Evolutionary conservation across 176 grass and related monocot species (phyloP).

Genomic region (Poa pratensis): DNA sequence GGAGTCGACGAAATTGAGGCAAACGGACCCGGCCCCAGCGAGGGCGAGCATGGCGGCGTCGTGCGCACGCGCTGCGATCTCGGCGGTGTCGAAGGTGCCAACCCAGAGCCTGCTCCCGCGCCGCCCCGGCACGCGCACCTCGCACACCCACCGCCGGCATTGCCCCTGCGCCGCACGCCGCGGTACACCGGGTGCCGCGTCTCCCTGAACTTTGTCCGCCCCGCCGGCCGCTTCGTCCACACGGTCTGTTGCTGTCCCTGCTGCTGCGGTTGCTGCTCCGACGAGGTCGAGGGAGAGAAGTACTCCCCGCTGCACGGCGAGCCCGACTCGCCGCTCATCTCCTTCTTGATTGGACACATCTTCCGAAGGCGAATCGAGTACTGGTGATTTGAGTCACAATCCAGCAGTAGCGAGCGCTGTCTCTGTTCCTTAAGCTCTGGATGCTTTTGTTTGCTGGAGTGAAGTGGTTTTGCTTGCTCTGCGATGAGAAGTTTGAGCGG

Average conservation of each 20-base stretch:
- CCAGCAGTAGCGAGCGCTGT: too few relatives aligned
- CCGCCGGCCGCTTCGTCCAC: conserved; percentile 61
- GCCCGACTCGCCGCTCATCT: conserved; percentile 39
- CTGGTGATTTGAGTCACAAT: not conserved
- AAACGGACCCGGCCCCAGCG: not conserved
- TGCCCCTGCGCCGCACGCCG: conserved; percentile 57
- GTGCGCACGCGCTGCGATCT: conserved; percentile 65
- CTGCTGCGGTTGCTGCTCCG: not conserved
- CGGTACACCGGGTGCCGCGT: conserved; percentile 71
- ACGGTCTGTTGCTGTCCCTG: not conserved
- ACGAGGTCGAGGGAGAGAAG: conserved; percentile 34
- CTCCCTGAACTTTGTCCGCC: conserved; percentile 74
- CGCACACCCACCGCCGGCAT: conserved; percentile 62
- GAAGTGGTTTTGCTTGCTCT: not conserved
- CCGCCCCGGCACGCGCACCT: conserved; percentile 55
- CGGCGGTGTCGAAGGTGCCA: conserved; percentile 73
- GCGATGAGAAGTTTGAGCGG: conserved; percentile 9
- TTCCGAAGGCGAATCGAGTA: not conserved
- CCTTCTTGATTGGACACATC: conserved; percentile 49
- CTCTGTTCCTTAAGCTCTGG: not conserved
- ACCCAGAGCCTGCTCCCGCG: conserved; percentile 75
- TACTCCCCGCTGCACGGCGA: conserved; percentile 41
- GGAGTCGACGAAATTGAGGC: conserved; percentile 79
- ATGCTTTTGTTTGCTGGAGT: not conserved
- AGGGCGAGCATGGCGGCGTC: conserved; percentile 71